Evolutionary conservation across 495 filamentous ascomycete species (phyloP).

Genomic region (Annulohypoxylon nitens): DNA sequence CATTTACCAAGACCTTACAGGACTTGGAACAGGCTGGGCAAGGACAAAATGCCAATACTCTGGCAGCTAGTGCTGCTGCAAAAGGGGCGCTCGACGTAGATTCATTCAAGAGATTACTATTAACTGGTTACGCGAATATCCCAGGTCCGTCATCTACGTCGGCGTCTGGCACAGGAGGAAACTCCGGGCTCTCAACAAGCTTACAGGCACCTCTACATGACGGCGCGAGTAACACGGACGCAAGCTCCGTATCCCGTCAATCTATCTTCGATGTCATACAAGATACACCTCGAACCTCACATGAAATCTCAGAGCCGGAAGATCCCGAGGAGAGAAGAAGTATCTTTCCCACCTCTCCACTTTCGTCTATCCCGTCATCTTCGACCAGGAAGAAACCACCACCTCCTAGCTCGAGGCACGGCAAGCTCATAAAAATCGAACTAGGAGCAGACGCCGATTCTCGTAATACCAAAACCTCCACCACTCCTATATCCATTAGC

Average conservation of each 20-base stretch:
- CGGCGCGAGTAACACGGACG: slow-evolving; percentile 62
- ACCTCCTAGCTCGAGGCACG: slow-evolving; percentile 74
- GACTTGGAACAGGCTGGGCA: slow-evolving; percentile 56
- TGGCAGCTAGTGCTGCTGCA: slow-evolving; percentile 37
- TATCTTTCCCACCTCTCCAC: slow-evolving; percentile 52
- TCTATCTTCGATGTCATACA: slow-evolving; percentile 59
- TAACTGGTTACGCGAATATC: slow-evolving; percentile 67
- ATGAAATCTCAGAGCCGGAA: slow-evolving; percentile 58
- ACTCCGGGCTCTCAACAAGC: background rate
- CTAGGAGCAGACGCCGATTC: slow-evolving; percentile 46
- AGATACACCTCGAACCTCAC: slow-evolving; percentile 63
- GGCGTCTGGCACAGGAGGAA: slow-evolving; percentile 14
- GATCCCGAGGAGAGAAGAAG: slow-evolving; percentile 55
- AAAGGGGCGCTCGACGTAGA: slow-evolving; percentile 69
- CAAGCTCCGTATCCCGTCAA: slow-evolving; percentile 61
- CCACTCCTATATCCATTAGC: slow-evolving; percentile 44
- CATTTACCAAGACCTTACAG: slow-evolving; percentile 63
- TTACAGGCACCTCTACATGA: slow-evolving; percentile 48
- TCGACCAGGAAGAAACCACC: slow-evolving; percentile 59
- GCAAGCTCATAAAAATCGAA: slow-evolving; percentile 71
- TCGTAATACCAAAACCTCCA: slow-evolving; percentile 31
- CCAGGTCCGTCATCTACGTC: slow-evolving; percentile 33
- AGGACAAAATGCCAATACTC: slow-evolving; percentile 30
- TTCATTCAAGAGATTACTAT: slow-evolving; percentile 70
- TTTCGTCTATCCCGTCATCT: slow-evolving; percentile 37